Conservation (phyloP, 805 yeast species). For the Wickerhamiella sorbophila region DNA sequence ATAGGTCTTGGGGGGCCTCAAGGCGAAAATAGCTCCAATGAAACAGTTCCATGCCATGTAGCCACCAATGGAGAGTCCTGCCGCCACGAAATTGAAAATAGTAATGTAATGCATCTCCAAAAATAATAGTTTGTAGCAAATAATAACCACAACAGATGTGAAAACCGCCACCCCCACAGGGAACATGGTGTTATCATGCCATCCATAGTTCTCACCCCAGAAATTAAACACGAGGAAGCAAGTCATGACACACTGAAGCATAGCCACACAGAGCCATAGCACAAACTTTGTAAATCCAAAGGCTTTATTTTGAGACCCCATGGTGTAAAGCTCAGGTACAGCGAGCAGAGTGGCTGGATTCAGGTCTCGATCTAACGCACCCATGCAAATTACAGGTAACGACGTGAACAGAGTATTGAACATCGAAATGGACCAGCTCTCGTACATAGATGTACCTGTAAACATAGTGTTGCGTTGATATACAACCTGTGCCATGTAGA, state of each 20-base stretch:
- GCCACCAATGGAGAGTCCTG: constrained; percentile 62
- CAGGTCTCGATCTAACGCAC: constrained; percentile 90
- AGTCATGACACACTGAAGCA: constrained; percentile 54
- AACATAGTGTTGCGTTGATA: constrained; percentile 78
- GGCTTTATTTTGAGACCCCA: constrained; percentile 59
- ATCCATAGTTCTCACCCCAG: constrained; percentile 53
- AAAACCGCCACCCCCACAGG: constrained; percentile 70
- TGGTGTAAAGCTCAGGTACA: constrained; percentile 75
- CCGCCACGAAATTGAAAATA: constrained; percentile 50
- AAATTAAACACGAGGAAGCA: constrained; percentile 51
- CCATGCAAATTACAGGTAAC: constrained; percentile 77
- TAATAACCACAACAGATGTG: constrained; percentile 54
- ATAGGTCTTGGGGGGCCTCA: constrained; percentile 42
- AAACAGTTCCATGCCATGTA: constrained; percentile 75
- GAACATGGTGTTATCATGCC: constrained; percentile 60
- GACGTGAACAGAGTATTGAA: constrained; percentile 93
- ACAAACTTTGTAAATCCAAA: constrained; percentile 60
- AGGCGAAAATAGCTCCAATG: constrained; percentile 52
- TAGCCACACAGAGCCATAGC: constrained; percentile 66
- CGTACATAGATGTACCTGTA: constrained; percentile 87
- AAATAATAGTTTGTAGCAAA: constrained; percentile 66
- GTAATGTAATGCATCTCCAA: constrained; percentile 64
- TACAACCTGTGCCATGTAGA: constrained; percentile 75
- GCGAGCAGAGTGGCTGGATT: constrained; percentile 78
- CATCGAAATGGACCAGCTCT: constrained; percentile 94